Evolutionary conservation across 345 rosid species (phyloP).

Genomic region (Luvunga scandens): DNA sequence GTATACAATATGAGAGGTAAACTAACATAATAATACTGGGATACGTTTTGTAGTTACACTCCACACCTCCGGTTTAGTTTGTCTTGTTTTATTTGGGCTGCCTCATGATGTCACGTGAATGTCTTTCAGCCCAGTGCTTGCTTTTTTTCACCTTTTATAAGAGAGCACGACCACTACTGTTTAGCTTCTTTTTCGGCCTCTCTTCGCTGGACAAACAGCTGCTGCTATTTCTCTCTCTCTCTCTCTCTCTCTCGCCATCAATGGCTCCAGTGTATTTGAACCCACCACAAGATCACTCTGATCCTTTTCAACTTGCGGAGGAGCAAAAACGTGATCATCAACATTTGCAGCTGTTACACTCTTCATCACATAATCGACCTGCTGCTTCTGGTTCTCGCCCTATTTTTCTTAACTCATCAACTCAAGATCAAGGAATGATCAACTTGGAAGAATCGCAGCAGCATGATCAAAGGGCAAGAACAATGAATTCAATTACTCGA

Average conservation of each 20-base stretch:
- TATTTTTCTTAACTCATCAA: conserved; percentile 14
- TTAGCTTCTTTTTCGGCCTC: conserved; percentile 15
- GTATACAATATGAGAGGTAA: neutral
- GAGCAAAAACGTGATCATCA: conserved; percentile 27
- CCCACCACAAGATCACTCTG: neutral
- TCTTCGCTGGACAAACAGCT: conserved; percentile 9
- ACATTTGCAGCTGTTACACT: conserved; percentile 27
- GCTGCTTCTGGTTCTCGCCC: conserved; percentile 13
- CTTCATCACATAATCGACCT: conserved; percentile 25
- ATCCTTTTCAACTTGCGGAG: conserved; percentile 23
- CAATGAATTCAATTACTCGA: no score
- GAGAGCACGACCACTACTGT: neutral
- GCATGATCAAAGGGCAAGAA: no score
- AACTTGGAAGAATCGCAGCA: no score
- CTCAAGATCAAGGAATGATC: no score
- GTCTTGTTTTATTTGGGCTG: conserved; percentile 26
- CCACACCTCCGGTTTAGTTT: conserved; percentile 41
- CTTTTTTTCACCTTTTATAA: neutral
- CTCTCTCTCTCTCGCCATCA: conserved; percentile 8
- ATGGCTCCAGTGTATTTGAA: conserved; percentile 39
- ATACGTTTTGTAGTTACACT: conserved; percentile 34
- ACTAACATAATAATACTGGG: conserved; percentile 6
- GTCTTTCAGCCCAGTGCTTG: conserved; percentile 25
- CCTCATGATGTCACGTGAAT: conserved; percentile 47
- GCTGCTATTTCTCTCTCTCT: neutral